Evolutionary conservation across 805 yeast genomes (phyloP).

Genomic region (Metschnikowia borealis): DNA sequence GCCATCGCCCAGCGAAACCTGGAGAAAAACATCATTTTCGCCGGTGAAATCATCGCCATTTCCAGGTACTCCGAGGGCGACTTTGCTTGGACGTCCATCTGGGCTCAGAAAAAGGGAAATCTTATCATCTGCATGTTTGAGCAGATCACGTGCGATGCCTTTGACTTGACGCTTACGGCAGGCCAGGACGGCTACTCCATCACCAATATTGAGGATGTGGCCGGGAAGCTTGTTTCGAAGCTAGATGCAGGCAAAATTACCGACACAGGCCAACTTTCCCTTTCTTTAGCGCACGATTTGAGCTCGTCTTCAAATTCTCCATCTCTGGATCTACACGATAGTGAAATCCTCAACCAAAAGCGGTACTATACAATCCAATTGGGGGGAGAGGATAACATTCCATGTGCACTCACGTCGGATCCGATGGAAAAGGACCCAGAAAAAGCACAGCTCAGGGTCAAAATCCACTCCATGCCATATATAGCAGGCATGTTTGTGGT

Average conservation of each 20-base stretch:
- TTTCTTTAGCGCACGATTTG: conserved; percentile 25
- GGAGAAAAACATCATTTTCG: conserved; percentile 52
- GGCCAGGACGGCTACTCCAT: conserved; percentile 16
- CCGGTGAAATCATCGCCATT: conserved; percentile 85
- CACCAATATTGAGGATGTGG: conserved; percentile 28
- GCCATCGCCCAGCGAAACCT: conserved; percentile 15
- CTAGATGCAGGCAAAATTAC: conserved; percentile 15
- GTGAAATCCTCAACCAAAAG: conserved; percentile 44
- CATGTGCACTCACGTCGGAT: conserved; percentile 70
- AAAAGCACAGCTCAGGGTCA: conserved; percentile 46
- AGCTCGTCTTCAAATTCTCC: neutral
- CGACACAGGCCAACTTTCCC: conserved; percentile 23
- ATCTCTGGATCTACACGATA: conserved; percentile 24
- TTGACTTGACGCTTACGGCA: conserved; percentile 14
- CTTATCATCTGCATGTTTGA: conserved; percentile 81
- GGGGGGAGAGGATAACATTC: conserved; percentile 47
- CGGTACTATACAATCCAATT: conserved; percentile 60
- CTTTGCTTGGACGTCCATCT: conserved; percentile 79
- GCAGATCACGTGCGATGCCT: conserved; percentile 58
- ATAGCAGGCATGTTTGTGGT: conserved; percentile 82
- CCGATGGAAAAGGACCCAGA: conserved; percentile 48
- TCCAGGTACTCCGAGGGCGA: conserved; percentile 57
- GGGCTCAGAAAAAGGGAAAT: conserved; percentile 78
- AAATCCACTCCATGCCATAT: conserved; percentile 75
- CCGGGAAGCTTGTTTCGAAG: conserved; percentile 30